Evolutionary conservation across 352 stramenopile species (phyloP).

Genomic region (Phytopythium delawarense): DNA sequence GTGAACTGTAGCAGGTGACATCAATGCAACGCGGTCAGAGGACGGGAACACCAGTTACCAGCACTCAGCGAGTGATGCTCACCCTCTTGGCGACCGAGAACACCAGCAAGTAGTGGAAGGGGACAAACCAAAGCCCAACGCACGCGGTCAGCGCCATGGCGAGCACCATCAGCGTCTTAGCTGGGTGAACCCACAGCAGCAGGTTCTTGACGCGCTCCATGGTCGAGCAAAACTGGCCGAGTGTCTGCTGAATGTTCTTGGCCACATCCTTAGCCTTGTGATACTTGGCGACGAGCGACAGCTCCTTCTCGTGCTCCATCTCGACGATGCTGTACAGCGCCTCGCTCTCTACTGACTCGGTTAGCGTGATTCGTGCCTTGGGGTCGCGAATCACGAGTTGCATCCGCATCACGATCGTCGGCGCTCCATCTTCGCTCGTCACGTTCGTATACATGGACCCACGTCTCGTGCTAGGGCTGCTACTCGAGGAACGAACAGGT

Average conservation of each 20-base stretch:
- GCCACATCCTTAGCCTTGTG: conserved; percentile 38
- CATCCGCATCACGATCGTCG: conserved; percentile 13
- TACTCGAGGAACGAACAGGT: neutral
- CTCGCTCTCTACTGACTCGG: conserved; percentile 27
- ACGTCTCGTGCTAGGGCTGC: neutral
- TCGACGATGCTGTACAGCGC: conserved; percentile 29
- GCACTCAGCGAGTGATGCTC: neutral
- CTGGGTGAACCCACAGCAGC: conserved; percentile 33
- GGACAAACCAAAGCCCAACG: conserved; percentile 20
- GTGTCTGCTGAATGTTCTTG: conserved; percentile 31
- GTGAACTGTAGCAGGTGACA: conserved; percentile 22
- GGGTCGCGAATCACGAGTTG: conserved; percentile 26
- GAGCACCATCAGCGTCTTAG: conserved; percentile 27
- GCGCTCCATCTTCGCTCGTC: neutral
- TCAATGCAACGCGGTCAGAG: neutral
- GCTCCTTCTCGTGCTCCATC: conserved; percentile 29
- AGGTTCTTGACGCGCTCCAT: conserved; percentile 33
- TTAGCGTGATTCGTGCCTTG: conserved; percentile 16
- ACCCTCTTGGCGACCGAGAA: conserved; percentile 24
- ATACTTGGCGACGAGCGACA: conserved; percentile 37
- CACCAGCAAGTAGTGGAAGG: conserved; percentile 21
- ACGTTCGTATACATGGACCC: neutral
- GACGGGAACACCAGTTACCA: neutral
- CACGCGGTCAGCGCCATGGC: conserved; percentile 4
- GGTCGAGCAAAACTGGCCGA: conserved; percentile 23